Evolutionary conservation across 108 stramenopile genomes (phyloP).

Genomic region (Hondaea fermentalgiana): DNA sequence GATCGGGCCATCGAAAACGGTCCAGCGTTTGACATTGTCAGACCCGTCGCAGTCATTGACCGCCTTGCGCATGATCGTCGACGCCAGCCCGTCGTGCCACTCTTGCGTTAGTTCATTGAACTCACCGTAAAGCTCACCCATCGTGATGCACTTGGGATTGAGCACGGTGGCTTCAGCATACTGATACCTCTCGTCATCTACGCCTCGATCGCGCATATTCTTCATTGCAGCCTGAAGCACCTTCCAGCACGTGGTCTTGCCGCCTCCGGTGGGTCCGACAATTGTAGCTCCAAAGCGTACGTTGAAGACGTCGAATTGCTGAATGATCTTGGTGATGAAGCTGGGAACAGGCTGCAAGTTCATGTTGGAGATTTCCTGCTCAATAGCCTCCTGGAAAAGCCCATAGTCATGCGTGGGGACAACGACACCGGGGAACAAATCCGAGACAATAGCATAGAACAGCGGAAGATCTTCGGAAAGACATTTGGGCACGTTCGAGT

Average conservation of each 20-base stretch:
- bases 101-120: constrained; percentile 56
- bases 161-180: constrained; percentile 42
- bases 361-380: constrained; percentile 20
- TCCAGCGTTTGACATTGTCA: constrained; percentile 37
- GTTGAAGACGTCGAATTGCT: constrained; percentile 63
- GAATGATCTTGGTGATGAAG: constrained; percentile 57
- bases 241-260: constrained; percentile 56
- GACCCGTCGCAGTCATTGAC: constrained; percentile 28
- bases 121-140: constrained; percentile 68
- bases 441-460: constrained; percentile 52
- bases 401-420: constrained; percentile 56
- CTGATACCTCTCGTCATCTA: constrained; percentile 42
- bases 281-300: constrained; percentile 61
- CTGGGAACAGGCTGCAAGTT: constrained; percentile 34
- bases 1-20: constrained; percentile 61
- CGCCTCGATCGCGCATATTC: constrained; percentile 34
- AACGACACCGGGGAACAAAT: constrained; percentile 52
- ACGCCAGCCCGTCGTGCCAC: constrained; percentile 63
- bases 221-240: constrained; percentile 50
- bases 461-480: constrained; percentile 57
- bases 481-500: constrained; percentile 60
- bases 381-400: constrained; percentile 32
- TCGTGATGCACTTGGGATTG: constrained; percentile 64
- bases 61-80: constrained; percentile 51
- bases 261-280: constrained; percentile 56